phyloP scores from a whole-genome alignment of 78 protist genomes.

The Dictyostelium brefeldianum region DNA sequence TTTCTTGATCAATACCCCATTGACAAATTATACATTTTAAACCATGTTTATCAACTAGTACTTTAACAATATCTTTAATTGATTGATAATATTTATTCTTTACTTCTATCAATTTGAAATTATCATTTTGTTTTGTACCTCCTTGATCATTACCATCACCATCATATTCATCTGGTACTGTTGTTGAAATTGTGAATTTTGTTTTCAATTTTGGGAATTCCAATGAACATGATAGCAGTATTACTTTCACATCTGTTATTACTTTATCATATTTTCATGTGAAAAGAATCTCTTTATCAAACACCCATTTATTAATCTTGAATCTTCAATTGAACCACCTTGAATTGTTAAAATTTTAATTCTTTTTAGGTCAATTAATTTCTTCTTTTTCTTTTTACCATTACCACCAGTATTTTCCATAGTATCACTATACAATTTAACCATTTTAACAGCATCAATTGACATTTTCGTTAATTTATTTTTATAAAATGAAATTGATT shows the following conservation, averaged over 20 bases:
- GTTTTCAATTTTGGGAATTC: slow-evolving; percentile 37
- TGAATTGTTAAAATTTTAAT: not conserved
- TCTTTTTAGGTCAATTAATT: slow-evolving; percentile 14
- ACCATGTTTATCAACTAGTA: not conserved
- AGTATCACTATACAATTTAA: not conserved
- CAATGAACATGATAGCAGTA: slow-evolving; percentile 31
- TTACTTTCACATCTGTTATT: not conserved
- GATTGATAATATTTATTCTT: not conserved
- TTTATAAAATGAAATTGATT: slow-evolving; percentile 52
- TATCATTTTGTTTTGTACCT: no score
- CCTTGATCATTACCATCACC: not conserved
- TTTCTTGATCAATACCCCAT: slow-evolving; percentile 73
- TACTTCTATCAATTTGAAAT: not conserved
- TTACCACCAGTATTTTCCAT: not conserved
- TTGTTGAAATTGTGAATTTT: not conserved
- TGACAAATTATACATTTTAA: slow-evolving; percentile 46
- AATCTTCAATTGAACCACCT: slow-evolving; percentile 20
- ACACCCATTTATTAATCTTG: slow-evolving; percentile 25
- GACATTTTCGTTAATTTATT: not conserved
- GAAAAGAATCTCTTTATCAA: slow-evolving; percentile 35
- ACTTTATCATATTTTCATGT: slow-evolving; percentile 34
- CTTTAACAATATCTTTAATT: not conserved
- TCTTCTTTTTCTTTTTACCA: not conserved
- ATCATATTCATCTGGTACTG: no score
- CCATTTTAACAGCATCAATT: slow-evolving; percentile 32